Percentiles rank a stretch among this genome's conserved stretches.
Conservation (phyloP, 345 rosid species). For the Camelina sativa region DNA sequence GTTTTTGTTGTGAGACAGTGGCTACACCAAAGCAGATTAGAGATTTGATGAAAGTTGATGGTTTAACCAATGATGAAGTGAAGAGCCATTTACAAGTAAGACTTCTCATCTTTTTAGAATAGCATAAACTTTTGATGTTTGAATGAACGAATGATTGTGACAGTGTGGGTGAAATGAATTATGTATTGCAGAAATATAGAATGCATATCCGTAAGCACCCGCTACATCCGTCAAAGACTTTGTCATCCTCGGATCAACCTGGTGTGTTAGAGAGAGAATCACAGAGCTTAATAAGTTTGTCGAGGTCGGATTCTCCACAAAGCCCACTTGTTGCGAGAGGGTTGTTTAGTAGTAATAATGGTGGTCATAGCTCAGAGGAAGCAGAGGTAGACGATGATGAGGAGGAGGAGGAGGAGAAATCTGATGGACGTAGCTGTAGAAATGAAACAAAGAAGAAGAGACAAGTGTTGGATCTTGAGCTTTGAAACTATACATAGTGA, state of each 20-base stretch:
- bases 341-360: constrained; percentile 49
- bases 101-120: background rate
- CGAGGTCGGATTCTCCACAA: constrained; percentile 64
- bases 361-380: constrained; percentile 50
- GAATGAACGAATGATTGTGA: constrained; percentile 22
- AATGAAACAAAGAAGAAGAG: constrained; percentile 30
- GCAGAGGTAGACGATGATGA: constrained; percentile 45
- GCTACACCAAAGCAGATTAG: constrained; percentile 89
- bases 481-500: constrained; percentile 34
- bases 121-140: constrained; percentile 14
- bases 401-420: constrained; percentile 51
- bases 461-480: constrained; percentile 41
- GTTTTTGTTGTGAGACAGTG: constrained; percentile 49
- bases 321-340: constrained; percentile 57
- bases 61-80: constrained; percentile 89
- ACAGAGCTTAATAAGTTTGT: constrained; percentile 47
- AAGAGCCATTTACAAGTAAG: constrained; percentile 90
- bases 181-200: constrained; percentile 70
- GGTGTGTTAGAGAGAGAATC: constrained; percentile 41
- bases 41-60: constrained; percentile 81
- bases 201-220: constrained; percentile 67
- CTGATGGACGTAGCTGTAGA: constrained; percentile 63
- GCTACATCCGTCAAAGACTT: constrained; percentile 43
- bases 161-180: constrained; percentile 8
- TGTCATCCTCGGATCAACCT: constrained; percentile 46